These are phyloP conservation scores for Alternaria novae-zelandiae DNA, from an alignment of 2,329 filamentous ascomycete species.

Conservation along the genomic window DNA sequence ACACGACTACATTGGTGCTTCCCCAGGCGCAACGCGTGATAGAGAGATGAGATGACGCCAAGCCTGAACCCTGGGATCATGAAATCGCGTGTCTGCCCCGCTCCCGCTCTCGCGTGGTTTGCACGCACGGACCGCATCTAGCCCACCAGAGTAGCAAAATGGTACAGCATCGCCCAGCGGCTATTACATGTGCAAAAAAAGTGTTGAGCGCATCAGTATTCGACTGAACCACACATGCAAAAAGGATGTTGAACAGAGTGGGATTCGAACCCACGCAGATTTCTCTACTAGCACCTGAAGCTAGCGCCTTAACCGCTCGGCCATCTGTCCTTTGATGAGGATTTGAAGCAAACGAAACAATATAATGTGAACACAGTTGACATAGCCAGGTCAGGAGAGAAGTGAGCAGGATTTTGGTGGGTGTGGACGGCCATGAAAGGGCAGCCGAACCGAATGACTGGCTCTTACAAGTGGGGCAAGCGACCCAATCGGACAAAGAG, in stretches of 20 bases:
- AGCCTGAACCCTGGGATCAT: not conserved
- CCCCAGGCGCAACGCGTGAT: not conserved
- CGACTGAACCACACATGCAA: slow-evolving; percentile 11
- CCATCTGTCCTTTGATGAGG: slow-evolving; percentile 31
- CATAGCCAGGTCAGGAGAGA: no score
- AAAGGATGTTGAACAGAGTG: slow-evolving; percentile 42
- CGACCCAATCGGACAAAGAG: not conserved
- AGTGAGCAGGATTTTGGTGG: no score
- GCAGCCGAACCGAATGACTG: not conserved
- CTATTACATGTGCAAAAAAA: not conserved
- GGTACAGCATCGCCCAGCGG: not conserved
- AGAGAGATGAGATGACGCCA: not conserved
- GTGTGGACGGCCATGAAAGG: not conserved
- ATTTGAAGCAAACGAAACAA: no score
- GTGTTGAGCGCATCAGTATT: slow-evolving; percentile 46
- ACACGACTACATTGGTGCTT: not conserved
- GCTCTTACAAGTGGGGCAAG: not conserved
- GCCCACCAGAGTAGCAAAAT: not conserved
- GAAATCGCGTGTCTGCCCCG: not conserved
- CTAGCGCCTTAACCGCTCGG: slow-evolving; percentile 49
- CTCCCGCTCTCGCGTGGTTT: not conserved
- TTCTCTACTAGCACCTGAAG: slow-evolving; percentile 48
- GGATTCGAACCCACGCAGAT: slow-evolving; percentile 47
- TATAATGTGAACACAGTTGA: no score
- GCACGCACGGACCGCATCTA: not conserved